Evolutionary conservation across 805 yeast genomes (phyloP).

Genomic region (Grigorovia jiainica): DNA sequence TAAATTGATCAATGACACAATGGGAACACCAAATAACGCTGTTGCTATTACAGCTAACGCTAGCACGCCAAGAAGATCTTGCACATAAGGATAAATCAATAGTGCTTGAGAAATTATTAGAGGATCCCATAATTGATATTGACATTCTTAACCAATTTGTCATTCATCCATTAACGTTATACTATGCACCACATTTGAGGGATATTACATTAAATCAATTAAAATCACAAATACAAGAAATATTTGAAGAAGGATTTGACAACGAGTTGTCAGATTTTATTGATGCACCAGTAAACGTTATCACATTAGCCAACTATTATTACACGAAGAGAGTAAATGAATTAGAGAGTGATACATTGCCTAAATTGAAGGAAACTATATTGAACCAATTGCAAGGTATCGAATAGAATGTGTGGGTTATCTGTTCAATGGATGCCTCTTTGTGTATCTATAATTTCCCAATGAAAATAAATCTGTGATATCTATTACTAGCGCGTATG

Average conservation of each 20-base stretch:
- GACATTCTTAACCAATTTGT: constrained; percentile 13
- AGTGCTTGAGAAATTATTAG: constrained; percentile 10
- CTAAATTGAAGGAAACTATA: constrained; percentile 13
- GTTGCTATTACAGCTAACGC: constrained; percentile 19
- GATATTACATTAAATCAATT: constrained; percentile 16
- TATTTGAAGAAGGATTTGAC: constrained; percentile 8
- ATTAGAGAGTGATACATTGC: constrained; percentile 15
- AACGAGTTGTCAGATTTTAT: constrained; percentile 5
- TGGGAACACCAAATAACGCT: constrained; percentile 4
- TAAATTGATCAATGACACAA: background rate
- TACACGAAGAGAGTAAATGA: constrained; percentile 18
- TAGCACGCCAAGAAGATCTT: constrained; percentile 22
- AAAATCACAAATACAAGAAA: constrained; percentile 13
- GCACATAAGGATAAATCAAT: constrained; percentile 13
- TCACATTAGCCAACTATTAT: constrained; percentile 23
- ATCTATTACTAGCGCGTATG: too few species aligned
- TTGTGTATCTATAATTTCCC: too few species aligned
- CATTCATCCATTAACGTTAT: constrained; percentile 16
- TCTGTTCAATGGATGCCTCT: too few species aligned
- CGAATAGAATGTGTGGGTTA: too few species aligned
- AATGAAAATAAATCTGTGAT: too few species aligned
- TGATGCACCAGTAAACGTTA: constrained; percentile 12
- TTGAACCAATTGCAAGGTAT: too few species aligned
- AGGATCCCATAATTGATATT: constrained; percentile 22
- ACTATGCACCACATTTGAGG: constrained; percentile 19